Percentiles rank a stretch among this genome's conserved stretches.
phyloP scores from a whole-genome alignment of 192 early-diverging fungal genomes.

The Entomortierella parvispora region DNA sequence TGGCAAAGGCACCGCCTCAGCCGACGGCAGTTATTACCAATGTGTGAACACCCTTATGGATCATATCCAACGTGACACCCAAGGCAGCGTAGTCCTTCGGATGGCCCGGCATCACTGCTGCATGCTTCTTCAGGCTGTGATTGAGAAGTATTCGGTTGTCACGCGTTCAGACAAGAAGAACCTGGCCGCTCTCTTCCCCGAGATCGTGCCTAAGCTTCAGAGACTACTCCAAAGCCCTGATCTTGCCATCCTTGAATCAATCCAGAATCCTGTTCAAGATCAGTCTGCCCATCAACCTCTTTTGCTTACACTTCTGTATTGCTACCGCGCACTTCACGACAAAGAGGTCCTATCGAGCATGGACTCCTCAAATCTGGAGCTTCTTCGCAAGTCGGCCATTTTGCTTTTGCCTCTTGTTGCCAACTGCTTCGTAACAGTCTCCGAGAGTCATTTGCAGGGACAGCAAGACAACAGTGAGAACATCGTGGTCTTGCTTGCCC shows the following conservation, averaged over 20 bases:
- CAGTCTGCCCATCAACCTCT: constrained; percentile 20
- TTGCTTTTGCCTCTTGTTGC: constrained; percentile 21
- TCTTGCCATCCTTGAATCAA: constrained; percentile 22
- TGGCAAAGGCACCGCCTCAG: constrained; percentile 6
- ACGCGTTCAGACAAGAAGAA: constrained; percentile 47
- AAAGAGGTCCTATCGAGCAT: constrained; percentile 33
- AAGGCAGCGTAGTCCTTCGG: constrained; percentile 27
- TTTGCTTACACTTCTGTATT: constrained; percentile 26
- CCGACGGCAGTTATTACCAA: constrained; percentile 12
- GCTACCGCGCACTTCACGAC: constrained; percentile 47
- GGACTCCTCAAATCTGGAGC: constrained; percentile 4
- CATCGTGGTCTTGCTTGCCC: constrained; percentile 50
- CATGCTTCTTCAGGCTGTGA: constrained; percentile 33
- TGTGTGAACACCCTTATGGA: constrained; percentile 29
- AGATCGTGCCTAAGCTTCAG: constrained; percentile 39
- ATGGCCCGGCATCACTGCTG: constrained; percentile 41
- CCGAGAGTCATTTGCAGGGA: constrained; percentile 27
- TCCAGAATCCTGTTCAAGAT: constrained; percentile 21
- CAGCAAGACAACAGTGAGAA: constrained; percentile 51
- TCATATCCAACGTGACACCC: constrained; percentile 36
- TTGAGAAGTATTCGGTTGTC: constrained; percentile 21
- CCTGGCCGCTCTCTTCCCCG: constrained; percentile 35
- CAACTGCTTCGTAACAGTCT: constrained; percentile 19
- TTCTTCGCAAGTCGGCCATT: constrained; percentile 30
- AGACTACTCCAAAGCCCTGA: constrained; percentile 29